Evolutionary conservation across 2,329 filamentous ascomycete genomes (phyloP), one percentile per base, ranked within the genome.

Genomic region (Teratosphaeria nubilosa): DNA sequence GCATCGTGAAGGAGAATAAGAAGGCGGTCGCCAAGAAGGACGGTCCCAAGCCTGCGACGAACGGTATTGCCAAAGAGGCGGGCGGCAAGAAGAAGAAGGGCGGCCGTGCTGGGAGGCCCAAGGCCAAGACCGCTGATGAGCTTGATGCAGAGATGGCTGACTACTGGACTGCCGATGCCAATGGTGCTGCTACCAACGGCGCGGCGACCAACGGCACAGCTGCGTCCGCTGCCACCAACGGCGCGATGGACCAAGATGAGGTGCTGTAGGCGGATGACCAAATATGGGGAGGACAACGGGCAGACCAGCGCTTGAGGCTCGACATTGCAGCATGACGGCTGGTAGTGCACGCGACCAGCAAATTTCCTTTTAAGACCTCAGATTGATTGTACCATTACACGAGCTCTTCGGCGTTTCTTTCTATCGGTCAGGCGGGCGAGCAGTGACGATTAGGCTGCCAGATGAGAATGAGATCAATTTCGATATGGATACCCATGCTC

Each of bases 121-220:
- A 84, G 75, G 76, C 80, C 78, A 97, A 97, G 88, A 95, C 91
- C 0, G 85, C 87, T 1, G 92, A 96, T 72, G 91, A 99, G 77
- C 85, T 99, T 27, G 94, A 99, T 73, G 91, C 90, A 4, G 94
- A 99, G 74, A 99, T 99, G 94, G 86, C 85, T 22, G 94, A 97
- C 74, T 99, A 99, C 78, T 97, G 95, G 72, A 84, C 80, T 56
- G 72, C 73, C 31, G 76, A 70, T 54, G 64, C 66, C 27, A 68
- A 68, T 37, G 74, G 75, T 56, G 70, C 68, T 50, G 74, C 72
- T 60, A 76, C 77, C 51, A 78, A 76, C 60, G 77, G 75, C 51
- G 68, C 70, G 45, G 76, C 77, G 14, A 37, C 53, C 9, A 54
- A 76, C 60, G 77, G 75, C 51, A 68, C 69, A 51, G 76, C 77